A percentile compares a stretch with the other conserved stretches of the same genome.
Evolutionary conservation across 2,329 filamentous ascomycete genomes (phyloP).

Genomic region (Curvularia lunata): DNA sequence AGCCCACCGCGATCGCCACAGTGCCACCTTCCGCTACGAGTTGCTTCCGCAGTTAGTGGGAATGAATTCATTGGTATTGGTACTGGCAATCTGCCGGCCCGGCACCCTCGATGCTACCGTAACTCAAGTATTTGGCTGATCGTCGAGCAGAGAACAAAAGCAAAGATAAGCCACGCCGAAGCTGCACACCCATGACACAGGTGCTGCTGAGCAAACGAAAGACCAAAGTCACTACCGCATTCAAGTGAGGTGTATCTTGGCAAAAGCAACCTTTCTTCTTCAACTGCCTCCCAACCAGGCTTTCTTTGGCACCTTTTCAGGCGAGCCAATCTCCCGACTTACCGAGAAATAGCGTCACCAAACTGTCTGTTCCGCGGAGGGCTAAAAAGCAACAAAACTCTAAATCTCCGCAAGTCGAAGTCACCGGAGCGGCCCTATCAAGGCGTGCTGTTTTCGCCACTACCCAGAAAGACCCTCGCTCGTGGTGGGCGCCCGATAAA

Average conservation of each 20-base stretch:
- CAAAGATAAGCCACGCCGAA: neutral
- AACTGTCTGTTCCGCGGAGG: neutral
- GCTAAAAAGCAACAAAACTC: neutral
- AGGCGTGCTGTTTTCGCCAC: neutral
- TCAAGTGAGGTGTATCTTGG: neutral
- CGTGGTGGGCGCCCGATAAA: neutral
- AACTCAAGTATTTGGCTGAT: neutral
- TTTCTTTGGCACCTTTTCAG: neutral
- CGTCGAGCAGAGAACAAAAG: neutral
- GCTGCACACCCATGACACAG: neutral
- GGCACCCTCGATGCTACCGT: neutral
- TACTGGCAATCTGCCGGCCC: neutral
- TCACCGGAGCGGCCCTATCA: neutral
- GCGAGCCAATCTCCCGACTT: neutral
- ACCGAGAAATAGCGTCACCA: neutral
- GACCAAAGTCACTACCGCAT: neutral
- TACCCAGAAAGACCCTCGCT: neutral
- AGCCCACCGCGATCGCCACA: neutral
- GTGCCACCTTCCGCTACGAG: neutral
- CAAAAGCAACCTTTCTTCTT: neutral
- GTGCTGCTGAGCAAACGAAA: neutral
- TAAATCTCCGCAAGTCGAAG: neutral
- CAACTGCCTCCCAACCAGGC: neutral
- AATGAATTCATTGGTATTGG: neutral
- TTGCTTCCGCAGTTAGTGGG: neutral